Evolutionary conservation across 2,329 filamentous ascomycete genomes (phyloP), one percentile per base, ranked within the genome.

Genomic region (Colletotrichum euphorbiae): DNA sequence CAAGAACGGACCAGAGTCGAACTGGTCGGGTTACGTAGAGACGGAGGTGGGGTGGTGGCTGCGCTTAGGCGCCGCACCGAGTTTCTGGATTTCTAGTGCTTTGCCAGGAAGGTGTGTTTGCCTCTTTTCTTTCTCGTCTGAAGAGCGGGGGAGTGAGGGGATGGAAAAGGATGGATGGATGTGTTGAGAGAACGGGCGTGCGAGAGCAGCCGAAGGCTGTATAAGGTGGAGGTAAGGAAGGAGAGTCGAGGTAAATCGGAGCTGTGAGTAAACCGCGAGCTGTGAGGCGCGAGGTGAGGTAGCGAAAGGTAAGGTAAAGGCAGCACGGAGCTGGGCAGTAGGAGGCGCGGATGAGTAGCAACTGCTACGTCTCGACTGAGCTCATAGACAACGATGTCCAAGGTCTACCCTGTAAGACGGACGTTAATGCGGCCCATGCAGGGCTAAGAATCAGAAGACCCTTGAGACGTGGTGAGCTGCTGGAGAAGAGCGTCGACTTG

Each of bases 11-110:
- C 65, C 54, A 56, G 51, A 55, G 42, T 43, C 45, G 42, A 55
- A 60, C 61, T 68, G 54, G 52, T 42, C 38, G 38, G 65, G 45
- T 52, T 68, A 40, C 46, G 65, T 52, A 48, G 66, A 69, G 61
- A 38, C 66, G 48, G 55, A 59, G 61, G 61, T 69, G 66, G 66
- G 54, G 66, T 59, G 66, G 66, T 69, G 61, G 66, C 62, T 69
- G 62, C 66, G 66, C 66, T 69, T 69, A 55, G 66, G 62, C 66
- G 55, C 61, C 40, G 55, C 66, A 69, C 66, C 66, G 66, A 54
- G 54, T 62, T 60, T 69, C 61, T 69, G 48, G 48, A 66, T 55
- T 36, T 52, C 61, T 69, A 66, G 66, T 69, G 55, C 66, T 45
- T 55, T 62, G 48, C 59, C 21, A 60, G 42, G 66, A 50, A 59